Conservation (phyloP, 805 yeast species). For the Cephaloascus albidus region DNA sequence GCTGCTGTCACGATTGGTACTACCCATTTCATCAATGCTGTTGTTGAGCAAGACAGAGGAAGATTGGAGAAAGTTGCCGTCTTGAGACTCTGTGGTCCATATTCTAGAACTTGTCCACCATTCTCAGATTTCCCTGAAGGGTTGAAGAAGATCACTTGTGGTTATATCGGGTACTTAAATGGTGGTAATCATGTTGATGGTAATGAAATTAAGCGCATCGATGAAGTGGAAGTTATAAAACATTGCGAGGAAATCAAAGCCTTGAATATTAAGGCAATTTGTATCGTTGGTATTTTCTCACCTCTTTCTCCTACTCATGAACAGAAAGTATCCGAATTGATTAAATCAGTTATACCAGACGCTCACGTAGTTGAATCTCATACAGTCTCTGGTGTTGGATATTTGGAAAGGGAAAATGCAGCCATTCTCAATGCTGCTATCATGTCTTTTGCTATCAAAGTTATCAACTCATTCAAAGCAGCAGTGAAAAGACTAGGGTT, state of each 20-base stretch:
- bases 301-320: slow-evolving; percentile 30
- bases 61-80: slow-evolving; percentile 36
- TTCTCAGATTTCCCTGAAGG: slow-evolving; percentile 36
- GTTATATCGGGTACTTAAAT: slow-evolving; percentile 22
- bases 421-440: slow-evolving; percentile 37
- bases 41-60: slow-evolving; percentile 33
- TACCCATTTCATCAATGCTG: slow-evolving; percentile 43
- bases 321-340: slow-evolving; percentile 17
- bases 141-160: slow-evolving; percentile 19
- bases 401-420: slow-evolving; percentile 37
- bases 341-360: slow-evolving; percentile 22
- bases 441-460: slow-evolving; percentile 29
- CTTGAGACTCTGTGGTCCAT: slow-evolving; percentile 33
- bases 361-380: slow-evolving; percentile 26
- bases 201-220: slow-evolving; percentile 20
- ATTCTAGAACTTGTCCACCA: slow-evolving; percentile 25
- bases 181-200: slow-evolving; percentile 38
- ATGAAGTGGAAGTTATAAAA: slow-evolving; percentile 15
- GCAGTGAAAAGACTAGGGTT: slow-evolving; percentile 27
- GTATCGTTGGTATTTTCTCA: slow-evolving; percentile 31
- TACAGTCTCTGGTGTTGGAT: slow-evolving; percentile 32
- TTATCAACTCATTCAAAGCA: slow-evolving; percentile 25
- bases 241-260: slow-evolving; percentile 21
- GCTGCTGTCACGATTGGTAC: slow-evolving; percentile 42
- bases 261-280: slow-evolving; percentile 23